Percentiles rank a stretch among this genome's conserved stretches.
Evolutionary conservation across 1,284 basidiomycete species (phyloP).

Genomic region (Trametes pubescens): DNA sequence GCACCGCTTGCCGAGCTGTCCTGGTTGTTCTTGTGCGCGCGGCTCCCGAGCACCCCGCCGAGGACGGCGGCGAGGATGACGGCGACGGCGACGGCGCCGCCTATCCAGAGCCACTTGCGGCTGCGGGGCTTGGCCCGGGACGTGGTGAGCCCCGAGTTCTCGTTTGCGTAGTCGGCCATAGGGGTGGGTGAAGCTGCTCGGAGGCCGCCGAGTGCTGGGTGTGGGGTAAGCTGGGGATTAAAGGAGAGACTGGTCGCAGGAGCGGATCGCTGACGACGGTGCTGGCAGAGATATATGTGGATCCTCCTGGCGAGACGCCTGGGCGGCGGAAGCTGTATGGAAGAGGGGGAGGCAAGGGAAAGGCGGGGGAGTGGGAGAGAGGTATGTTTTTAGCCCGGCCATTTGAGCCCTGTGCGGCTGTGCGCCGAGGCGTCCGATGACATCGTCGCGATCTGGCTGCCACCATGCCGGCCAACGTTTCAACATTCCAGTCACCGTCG

Average conservation of each 20-base stretch:
- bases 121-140: slow-evolving; percentile 45
- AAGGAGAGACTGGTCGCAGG: slow-evolving; percentile 30
- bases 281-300: slow-evolving; percentile 6
- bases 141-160: slow-evolving; percentile 71
- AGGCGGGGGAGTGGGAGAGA: background rate
- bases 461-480: background rate
- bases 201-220: slow-evolving; percentile 22
- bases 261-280: slow-evolving; percentile 16
- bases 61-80: slow-evolving; percentile 82
- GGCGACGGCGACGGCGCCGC: slow-evolving; percentile 66
- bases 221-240: slow-evolving; percentile 10
- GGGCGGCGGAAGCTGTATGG: slow-evolving; percentile 6
- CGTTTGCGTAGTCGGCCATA: slow-evolving; percentile 56
- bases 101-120: slow-evolving; percentile 71
- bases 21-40: slow-evolving; percentile 53
- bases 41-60: slow-evolving; percentile 79
- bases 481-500: slow-evolving; percentile 5
- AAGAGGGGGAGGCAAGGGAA: background rate
- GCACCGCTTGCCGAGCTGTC: slow-evolving; percentile 40
- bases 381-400: slow-evolving; percentile 21
- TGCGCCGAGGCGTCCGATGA: slow-evolving; percentile 12
- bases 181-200: slow-evolving; percentile 13
- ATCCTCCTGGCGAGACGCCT: slow-evolving; percentile 1
- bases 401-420: slow-evolving; percentile 19
- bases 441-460: background rate